Evolutionary conservation across 495 filamentous ascomycete species (phyloP), one percentile per base, ranked within the genome.

Genomic region (Xylaria venustula): DNA sequence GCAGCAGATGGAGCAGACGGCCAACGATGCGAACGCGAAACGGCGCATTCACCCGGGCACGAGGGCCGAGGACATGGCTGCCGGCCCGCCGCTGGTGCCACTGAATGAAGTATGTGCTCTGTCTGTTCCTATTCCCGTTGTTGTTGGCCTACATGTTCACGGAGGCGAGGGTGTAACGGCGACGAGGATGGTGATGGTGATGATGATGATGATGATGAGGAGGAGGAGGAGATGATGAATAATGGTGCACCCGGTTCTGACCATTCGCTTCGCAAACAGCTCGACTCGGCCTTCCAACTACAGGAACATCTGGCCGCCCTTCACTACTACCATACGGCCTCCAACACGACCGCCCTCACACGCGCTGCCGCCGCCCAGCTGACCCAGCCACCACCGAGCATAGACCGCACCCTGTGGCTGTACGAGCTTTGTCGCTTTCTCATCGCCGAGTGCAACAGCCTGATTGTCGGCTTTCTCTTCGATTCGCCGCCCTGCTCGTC

Each of bases 361-460:
- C 86, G 87, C 65, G 81, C 88, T 44, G 86, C 88, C 45, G 91
- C 93, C 22, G 69, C 78, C 49, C 79, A 83, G 55, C 85, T 98
- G 34, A 87, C 92, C 48, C 86, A 87, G 12, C 86, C 91, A 42
- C 94, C 94, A 0, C 85, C 86, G 19, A 85, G 87, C 61, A 84
- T 93, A 62, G 91, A 96, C 67, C 87, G 87, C 50, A 88, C 87
- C 12, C 81, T 98, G 40, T 98, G 95, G 95, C 88, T 97, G 48
- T 98, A 98, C 75, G 94, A 98, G 73, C 87, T 98, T 50, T 96
- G 91, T 67, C 93, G 94, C 63, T 94, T 97, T 70, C 84, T 98
- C 28, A 93, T 90, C 32, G 88, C 92, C 70, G 92, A 97, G 77
- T 90, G 89, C 64, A 98, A 98, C 79, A 86, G 85, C 59, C 81